Base-by-base conservation (phyloP, 441 rosid genomes). In the Populus tomentosa region DNA sequence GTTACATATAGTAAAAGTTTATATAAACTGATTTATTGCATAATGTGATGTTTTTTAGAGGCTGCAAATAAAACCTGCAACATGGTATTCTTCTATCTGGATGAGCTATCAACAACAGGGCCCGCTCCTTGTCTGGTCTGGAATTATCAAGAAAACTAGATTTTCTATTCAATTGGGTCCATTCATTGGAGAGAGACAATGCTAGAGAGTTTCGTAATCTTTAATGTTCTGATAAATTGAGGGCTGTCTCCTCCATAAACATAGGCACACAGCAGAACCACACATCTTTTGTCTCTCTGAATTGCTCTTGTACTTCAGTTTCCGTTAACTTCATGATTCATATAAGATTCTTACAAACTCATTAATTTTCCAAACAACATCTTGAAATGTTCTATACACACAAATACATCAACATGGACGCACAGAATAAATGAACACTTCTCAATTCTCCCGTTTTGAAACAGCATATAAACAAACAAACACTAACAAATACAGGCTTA, bases 311-410 rank as follows among this genome's bases (percentile, higher is more conserved):
- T 7, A n/a, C 64, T 7, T 7, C 68, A 20, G 62, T 46, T 71
- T 77, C 72, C 30, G 26, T 46, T 16, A 75, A 10, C 72, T n/a
- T 42, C 10, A 56, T 4, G 63, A 71, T 6, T 74, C 67, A 24
- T 75, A 65, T 50, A 69, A 72, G n/a, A 69, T 77, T 70, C 74
- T 73, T 76, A 71, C 82, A 79, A 75, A 82, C 73, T 78, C 73
- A 82, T 50, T 26, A 62, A 56, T 33, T 35, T 70, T 72, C 38
- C 50, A 74, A 70, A 62, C 50, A 79, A 23, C 56, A 40, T 40
- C 28, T 36, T 66, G 69, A 83, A 76, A 71, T 67, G 67, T 33
- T 65, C 75, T 75, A 70, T 77, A 69, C 75, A 78, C 76, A 50
- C 56, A 67, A 69, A 63, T 67, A 69, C 78, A 71, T 69, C 69